These are phyloP conservation scores for Leccinum griseonigrum DNA, from an alignment of 1,284 basidiomycete species.

Conservation along the genomic window DNA sequence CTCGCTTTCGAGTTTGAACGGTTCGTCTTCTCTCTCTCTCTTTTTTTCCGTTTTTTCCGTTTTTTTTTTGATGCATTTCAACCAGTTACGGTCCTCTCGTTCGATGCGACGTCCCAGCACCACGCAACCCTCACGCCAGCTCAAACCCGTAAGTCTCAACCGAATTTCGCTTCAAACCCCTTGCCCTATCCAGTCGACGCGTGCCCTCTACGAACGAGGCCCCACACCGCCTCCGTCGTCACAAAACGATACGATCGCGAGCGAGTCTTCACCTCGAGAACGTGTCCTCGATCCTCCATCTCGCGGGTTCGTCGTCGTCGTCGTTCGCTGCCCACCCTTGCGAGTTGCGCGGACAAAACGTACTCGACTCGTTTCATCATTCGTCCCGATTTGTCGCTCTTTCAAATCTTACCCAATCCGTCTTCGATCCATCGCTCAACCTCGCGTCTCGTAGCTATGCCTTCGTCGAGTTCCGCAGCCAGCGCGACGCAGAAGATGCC, in stretches of 20 bases:
- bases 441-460: slow-evolving; percentile 74
- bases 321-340: slow-evolving; percentile 33
- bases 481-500: slow-evolving; percentile 84
- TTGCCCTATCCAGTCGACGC: slow-evolving; percentile 37
- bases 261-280: slow-evolving; percentile 25
- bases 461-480: slow-evolving; percentile 86
- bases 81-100: slow-evolving; percentile 70
- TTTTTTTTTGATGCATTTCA: background rate
- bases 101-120: slow-evolving; percentile 87
- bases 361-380: slow-evolving; percentile 29
- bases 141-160: slow-evolving; percentile 71
- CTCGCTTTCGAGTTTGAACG: slow-evolving; percentile 87
- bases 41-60: slow-evolving; percentile 5
- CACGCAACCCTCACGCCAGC: slow-evolving; percentile 66
- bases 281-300: slow-evolving; percentile 24
- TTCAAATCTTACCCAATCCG: slow-evolving; percentile 25
- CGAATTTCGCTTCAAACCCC: slow-evolving; percentile 26
- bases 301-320: slow-evolving; percentile 36
- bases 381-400: slow-evolving; percentile 32
- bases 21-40: slow-evolving; percentile 39
- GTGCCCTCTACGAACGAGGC: slow-evolving; percentile 30
- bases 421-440: slow-evolving; percentile 63
- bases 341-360: slow-evolving; percentile 28
- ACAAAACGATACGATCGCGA: slow-evolving; percentile 32
- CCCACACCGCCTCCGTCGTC: slow-evolving; percentile 21